Base-by-base conservation (phyloP, 2,329 filamentous ascomycete genomes). In the Cladophialophora exuberans region DNA sequence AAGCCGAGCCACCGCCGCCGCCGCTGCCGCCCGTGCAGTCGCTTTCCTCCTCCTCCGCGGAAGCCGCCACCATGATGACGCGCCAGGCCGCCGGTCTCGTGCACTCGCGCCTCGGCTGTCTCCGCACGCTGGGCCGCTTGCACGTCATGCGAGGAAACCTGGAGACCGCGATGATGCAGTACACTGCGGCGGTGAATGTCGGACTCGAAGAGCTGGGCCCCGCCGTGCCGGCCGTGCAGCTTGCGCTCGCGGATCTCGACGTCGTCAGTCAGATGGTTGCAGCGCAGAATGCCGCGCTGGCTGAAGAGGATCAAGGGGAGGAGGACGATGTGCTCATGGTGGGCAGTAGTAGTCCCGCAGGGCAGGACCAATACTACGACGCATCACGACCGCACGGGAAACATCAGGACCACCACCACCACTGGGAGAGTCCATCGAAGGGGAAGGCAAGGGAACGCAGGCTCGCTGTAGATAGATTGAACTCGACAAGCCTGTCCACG, bases 51-150 rank as follows among this genome's bases (percentile, higher is more conserved):
- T n/a, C n/a, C n/a, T n/a, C n/a, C n/a, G n/a, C n/a, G n/a, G n/a
- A n/a, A n/a, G n/a, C n/a, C n/a, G n/a, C n/a, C n/a, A n/a, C n/a
- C n/a, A n/a, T n/a, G n/a, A n/a, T n/a, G n/a, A n/a, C n/a, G n/a
- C n/a, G n/a, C n/a, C n/a, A n/a, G n/a, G n/a, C 42, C 6, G 33
- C 35, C 17, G 44, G 26, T n/a, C 30, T 44, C 3, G 22, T 44
- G 22, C 54, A 53, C 23, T 35, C 48, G 3, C 43, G 49, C 9
- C 48, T 57, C 30, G 54, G 31, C 25, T 57, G 54, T 45, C 30
- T 57, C 4, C 49, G 54, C 15, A 57, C 54, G n/a, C 36, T 57
- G 18, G 54, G 54, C 11, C 42, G 43, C n/a, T 5, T 57, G 15
- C 42, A 57, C 25, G 35, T 41, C 22, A 25, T 57, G 48, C 44